Evolutionary conservation across 2,329 filamentous ascomycete genomes (phyloP).

Genomic region (Dactylellina haptotyla): DNA sequence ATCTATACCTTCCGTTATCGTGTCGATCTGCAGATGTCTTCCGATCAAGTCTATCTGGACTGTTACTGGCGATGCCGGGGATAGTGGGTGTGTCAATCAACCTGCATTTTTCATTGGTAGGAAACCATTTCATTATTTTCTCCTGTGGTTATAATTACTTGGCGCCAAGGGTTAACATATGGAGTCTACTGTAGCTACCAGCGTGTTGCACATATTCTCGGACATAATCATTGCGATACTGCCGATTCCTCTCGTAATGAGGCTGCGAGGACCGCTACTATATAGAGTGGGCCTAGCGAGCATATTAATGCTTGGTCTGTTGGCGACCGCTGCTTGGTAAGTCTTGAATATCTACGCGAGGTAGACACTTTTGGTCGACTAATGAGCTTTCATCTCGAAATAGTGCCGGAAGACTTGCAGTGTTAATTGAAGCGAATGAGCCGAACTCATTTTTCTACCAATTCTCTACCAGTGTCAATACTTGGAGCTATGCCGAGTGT

Average conservation of each 20-base stretch:
- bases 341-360: background rate
- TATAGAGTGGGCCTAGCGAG: constrained; percentile 26
- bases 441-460: constrained; percentile 1
- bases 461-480: constrained; percentile 15
- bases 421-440: constrained; percentile 24
- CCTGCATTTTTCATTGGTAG: constrained; percentile 35
- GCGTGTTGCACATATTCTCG: constrained; percentile 29
- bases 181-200: constrained; percentile 22
- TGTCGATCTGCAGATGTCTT: constrained; percentile 25
- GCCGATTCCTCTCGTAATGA: constrained; percentile 35
- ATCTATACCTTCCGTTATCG: constrained; percentile 32
- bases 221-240: constrained; percentile 38
- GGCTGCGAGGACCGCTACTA: constrained; percentile 19
- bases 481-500: constrained; percentile 37
- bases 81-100: constrained; percentile 9
- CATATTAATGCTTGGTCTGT: constrained; percentile 30
- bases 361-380: background rate
- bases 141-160: no score
- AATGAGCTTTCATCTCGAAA: background rate
- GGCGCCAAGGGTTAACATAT: background rate
- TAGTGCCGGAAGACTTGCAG: constrained; percentile 26
- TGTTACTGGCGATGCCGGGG: background rate
- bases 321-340: constrained; percentile 42
- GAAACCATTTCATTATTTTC: background rate
- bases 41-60: constrained; percentile 5